A percentile compares a stretch with the other conserved stretches of the same genome.
These are phyloP conservation scores for Ceratobasidium sp. DNA, from an alignment of 1,284 basidiomycete species.

Conservation along the genomic window DNA sequence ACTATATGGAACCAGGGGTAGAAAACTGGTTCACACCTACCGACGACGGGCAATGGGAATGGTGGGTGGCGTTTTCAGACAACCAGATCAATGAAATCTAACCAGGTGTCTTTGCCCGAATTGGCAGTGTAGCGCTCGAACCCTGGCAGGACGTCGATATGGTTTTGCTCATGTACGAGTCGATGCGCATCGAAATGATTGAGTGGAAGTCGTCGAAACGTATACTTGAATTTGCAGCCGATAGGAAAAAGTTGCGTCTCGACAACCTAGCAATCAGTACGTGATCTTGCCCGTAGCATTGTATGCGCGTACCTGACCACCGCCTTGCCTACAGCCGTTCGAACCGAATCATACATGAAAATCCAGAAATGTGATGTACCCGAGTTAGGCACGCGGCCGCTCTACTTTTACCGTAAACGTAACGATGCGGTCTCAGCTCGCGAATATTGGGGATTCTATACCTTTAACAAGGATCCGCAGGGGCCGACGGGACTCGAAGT, in stretches of 20 bases:
- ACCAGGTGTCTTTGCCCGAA: background rate
- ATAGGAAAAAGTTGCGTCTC: background rate
- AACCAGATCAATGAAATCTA: background rate
- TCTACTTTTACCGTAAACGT: constrained; percentile 18
- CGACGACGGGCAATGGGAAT: constrained; percentile 6
- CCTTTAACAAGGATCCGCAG: constrained; percentile 5
- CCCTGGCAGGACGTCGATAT: background rate
- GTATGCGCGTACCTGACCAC: background rate
- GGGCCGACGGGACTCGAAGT: constrained; percentile 16
- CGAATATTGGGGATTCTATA: constrained; percentile 31
- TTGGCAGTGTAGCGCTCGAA: background rate
- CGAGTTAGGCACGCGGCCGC: constrained; percentile 16
- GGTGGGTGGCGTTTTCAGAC: background rate
- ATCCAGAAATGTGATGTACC: constrained; percentile 4
- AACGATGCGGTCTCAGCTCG: background rate
- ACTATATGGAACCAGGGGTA: background rate
- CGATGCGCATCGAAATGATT: background rate
- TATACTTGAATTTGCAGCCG: background rate
- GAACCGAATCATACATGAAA: background rate
- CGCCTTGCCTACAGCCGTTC: background rate
- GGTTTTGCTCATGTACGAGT: background rate
- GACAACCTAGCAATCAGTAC: constrained; percentile 19
- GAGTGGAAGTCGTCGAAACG: constrained; percentile 8
- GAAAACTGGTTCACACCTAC: background rate
- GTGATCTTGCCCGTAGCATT: background rate